phyloP scores from a whole-genome alignment of 257 asterid genomes.

The Schizonepeta tenuifolia region DNA sequence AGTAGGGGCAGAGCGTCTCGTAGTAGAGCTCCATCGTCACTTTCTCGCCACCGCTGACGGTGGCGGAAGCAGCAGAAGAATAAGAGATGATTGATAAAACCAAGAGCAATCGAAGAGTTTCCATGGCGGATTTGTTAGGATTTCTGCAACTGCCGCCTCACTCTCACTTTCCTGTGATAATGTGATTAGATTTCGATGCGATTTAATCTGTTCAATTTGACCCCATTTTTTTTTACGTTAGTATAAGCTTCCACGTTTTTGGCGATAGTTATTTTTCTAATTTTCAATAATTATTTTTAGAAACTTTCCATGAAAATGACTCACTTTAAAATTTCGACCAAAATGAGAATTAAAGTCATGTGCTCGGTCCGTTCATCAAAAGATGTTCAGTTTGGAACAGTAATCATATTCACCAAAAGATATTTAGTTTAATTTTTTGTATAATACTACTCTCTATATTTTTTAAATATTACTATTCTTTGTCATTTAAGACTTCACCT shows the following conservation, averaged over 20 bases:
- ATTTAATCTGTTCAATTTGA: background rate
- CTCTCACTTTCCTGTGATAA: background rate
- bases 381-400: no score
- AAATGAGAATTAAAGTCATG: no score
- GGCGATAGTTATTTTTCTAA: background rate
- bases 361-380: no score
- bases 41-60: conserved; percentile 38
- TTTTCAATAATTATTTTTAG: background rate
- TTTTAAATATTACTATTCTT: no score
- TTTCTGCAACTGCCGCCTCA: conserved; percentile 10
- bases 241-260: background rate
- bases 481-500: no score
- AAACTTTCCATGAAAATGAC: no score
- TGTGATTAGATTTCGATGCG: conserved; percentile 10
- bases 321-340: no score
- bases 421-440: no score
- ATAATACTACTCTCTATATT: no score
- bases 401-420: no score
- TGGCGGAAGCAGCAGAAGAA: conserved; percentile 25
- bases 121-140: conserved; percentile 40
- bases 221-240: background rate
- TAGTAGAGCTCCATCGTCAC: conserved; percentile 52
- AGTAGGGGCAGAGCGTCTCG: conserved; percentile 60
- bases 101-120: conserved; percentile 42
- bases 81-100: conserved; percentile 37